Conservation (phyloP, 768 basidiomycete genomes). For the Tylopilus rubrobrunneus region DNA sequence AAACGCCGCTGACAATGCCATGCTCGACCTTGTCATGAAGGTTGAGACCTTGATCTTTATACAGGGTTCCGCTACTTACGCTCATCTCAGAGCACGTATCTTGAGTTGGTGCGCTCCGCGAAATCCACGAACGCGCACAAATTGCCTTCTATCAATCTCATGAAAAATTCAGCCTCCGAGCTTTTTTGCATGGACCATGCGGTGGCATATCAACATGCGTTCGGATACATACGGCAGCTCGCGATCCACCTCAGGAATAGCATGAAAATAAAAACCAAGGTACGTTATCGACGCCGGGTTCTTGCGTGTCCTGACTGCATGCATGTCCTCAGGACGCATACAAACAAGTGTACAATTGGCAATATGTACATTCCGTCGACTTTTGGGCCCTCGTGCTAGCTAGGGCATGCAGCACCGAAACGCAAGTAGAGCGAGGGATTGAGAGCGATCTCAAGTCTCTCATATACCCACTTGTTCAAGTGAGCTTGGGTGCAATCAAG, state of each 20-base stretch:
- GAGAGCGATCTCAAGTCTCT: constrained; percentile 83
- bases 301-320: constrained; percentile 5
- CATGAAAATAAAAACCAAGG: constrained; percentile 86
- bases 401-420: constrained; percentile 66
- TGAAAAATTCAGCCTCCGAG: constrained; percentile 97
- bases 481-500: constrained; percentile 91
- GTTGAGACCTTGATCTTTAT: constrained; percentile 34
- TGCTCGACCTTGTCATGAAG: constrained; percentile 84
- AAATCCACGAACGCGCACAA: constrained; percentile 86
- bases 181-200: constrained; percentile 77
- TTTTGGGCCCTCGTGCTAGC: constrained; percentile 93
- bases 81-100: constrained; percentile 70
- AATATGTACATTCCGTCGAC: constrained; percentile 92
- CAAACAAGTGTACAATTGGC: constrained; percentile 98
- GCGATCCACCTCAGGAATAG: constrained; percentile 90
- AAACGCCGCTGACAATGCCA: constrained; percentile 69
- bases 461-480: constrained; percentile 94
- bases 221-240: constrained; percentile 91
- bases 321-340: constrained; percentile 66
- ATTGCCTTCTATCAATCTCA: constrained; percentile 86
- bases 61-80: background rate
- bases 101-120: constrained; percentile 76
- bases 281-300: constrained; percentile 25
- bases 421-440: constrained; percentile 45
- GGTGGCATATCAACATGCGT: constrained; percentile 87